A percentile compares a stretch with the other conserved stretches of the same genome.
Conservation (phyloP, 306 rosid genomes). For the Vicia faba region DNA sequence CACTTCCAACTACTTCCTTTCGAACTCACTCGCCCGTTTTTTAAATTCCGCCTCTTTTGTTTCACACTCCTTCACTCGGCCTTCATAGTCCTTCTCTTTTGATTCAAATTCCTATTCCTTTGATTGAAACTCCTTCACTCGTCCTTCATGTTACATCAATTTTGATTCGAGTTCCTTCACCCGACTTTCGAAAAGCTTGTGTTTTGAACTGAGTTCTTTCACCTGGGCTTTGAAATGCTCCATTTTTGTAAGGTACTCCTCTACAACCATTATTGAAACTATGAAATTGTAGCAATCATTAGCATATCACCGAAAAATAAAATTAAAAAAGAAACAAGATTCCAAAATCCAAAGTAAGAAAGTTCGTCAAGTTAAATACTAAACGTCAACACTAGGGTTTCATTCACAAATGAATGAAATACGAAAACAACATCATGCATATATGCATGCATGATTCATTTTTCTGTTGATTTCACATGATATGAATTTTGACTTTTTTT, state of each 20-base stretch:
- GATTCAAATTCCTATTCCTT: not conserved
- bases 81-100: too few species aligned
- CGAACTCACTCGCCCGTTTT: not conserved
- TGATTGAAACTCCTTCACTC: not conserved
- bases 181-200: not conserved
- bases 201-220: not conserved
- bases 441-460: too few species aligned
- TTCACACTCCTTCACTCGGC: not conserved
- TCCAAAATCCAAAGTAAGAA: too few species aligned
- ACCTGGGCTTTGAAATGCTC: not conserved
- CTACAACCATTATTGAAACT: too few species aligned
- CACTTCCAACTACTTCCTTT: not conserved
- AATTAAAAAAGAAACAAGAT: not conserved
- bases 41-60: not conserved
- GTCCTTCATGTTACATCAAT: not conserved
- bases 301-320: too few species aligned
- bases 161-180: not conserved
- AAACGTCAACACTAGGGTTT: too few species aligned
- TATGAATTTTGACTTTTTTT: too few species aligned
- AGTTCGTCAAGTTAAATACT: too few species aligned
- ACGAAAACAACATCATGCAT: too few species aligned
- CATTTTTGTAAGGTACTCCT: not conserved
- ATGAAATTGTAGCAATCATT: too few species aligned
- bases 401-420: too few species aligned
- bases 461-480: too few species aligned